A percentile compares a stretch with the other conserved stretches of the same genome.
Evolutionary conservation across 192 early-diverging fungal genomes (phyloP).

Genomic region (Coemansia sp.): DNA sequence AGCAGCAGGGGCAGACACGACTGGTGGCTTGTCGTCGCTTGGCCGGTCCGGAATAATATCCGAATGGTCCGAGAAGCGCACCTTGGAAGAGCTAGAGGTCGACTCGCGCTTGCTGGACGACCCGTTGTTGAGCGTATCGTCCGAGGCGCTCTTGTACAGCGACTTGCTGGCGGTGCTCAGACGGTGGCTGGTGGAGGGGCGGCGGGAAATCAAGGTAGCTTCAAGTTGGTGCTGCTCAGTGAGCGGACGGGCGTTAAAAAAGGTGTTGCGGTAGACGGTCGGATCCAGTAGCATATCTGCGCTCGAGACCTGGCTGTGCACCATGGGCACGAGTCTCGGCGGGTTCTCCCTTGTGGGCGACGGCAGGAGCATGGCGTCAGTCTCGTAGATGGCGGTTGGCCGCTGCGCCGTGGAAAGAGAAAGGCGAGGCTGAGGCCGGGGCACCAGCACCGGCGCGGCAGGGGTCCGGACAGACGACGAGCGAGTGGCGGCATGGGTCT

Average conservation of each 20-base stretch:
- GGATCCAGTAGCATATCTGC: constrained; percentile 21
- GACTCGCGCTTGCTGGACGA: neutral
- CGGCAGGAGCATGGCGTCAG: constrained; percentile 7
- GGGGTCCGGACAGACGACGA: neutral
- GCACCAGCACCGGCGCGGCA: neutral
- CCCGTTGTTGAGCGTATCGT: constrained; percentile 25
- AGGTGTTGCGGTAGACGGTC: constrained; percentile 41
- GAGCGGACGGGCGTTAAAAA: constrained; percentile 29
- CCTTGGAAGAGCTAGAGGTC: neutral
- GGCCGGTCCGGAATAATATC: constrained; percentile 7
- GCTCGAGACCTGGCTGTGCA: constrained; percentile 16
- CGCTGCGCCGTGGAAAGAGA: constrained; percentile 15
- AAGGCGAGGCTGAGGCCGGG: constrained; percentile 10
- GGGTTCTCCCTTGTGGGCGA: constrained; percentile 29
- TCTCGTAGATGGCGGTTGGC: constrained; percentile 25
- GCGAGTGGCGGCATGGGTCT: neutral
- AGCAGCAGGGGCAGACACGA: too few relatives aligned
- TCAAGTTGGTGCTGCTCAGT: constrained; percentile 23
- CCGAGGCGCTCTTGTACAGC: constrained; percentile 22
- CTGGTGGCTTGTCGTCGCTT: neutral
- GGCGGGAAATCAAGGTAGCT: constrained; percentile 1
- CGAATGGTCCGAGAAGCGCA: constrained; percentile 7
- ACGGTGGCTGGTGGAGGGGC: neutral
- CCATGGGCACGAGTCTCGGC: constrained; percentile 22
- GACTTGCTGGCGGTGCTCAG: neutral